Percentiles rank a stretch among this genome's conserved stretches.
phyloP scores from a whole-genome alignment of 1,284 basidiomycete genomes.

The Somion occarium region DNA sequence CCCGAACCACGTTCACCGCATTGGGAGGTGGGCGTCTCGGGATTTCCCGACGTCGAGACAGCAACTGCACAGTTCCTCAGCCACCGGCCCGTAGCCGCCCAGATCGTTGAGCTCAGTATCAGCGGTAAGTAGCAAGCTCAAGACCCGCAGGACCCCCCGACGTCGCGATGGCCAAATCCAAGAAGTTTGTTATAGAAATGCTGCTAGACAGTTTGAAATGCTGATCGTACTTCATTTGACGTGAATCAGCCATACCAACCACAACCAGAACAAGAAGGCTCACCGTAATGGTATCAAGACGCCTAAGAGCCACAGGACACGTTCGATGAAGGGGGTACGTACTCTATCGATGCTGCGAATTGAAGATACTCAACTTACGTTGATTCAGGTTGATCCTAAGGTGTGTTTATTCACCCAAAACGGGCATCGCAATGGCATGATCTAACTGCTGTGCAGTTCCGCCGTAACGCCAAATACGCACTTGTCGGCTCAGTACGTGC shows the following conservation, averaged over 20 bases:
- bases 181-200: slow-evolving; percentile 51
- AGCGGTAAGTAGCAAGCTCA: slow-evolving; percentile 16
- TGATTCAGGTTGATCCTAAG: slow-evolving; percentile 77
- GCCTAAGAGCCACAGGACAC: slow-evolving; percentile 71
- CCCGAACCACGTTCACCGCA: too few relatives aligned
- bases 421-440: background rate
- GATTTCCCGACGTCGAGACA: background rate
- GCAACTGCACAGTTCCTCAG: slow-evolving; percentile 14
- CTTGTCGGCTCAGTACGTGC: slow-evolving; percentile 72
- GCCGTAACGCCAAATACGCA: slow-evolving; percentile 79
- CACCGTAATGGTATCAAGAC: slow-evolving; percentile 97
- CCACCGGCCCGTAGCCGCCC: slow-evolving; percentile 10
- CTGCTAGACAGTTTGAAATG: background rate
- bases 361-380: background rate
- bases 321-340: slow-evolving; percentile 90
- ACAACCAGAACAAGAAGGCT: slow-evolving; percentile 94
- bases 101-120: slow-evolving; percentile 11
- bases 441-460: slow-evolving; percentile 53
- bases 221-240: slow-evolving; percentile 9
- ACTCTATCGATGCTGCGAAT: slow-evolving; percentile 1
- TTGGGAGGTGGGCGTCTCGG: too few relatives aligned
- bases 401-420: slow-evolving; percentile 38
- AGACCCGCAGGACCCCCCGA: slow-evolving; percentile 29
- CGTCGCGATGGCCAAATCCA: slow-evolving; percentile 74
- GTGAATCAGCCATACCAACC: slow-evolving; percentile 70